A percentile compares a stretch with the other conserved stretches of the same genome.
Evolutionary conservation across 768 basidiomycete species (phyloP).

Genomic region (Tulasnella sp.): DNA sequence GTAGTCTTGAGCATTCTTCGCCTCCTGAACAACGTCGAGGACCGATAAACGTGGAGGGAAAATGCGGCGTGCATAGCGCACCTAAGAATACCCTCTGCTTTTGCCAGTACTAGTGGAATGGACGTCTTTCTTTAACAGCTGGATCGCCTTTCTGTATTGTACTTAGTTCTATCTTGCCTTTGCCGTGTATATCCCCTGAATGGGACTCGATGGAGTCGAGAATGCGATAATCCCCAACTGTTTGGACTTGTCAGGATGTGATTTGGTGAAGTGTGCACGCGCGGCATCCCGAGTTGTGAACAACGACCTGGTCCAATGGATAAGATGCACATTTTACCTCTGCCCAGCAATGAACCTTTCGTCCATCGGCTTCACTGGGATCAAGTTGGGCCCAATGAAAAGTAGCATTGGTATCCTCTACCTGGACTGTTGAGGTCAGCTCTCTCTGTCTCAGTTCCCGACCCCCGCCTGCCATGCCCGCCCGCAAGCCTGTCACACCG

Average conservation of each 20-base stretch:
- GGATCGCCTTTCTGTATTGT: background rate
- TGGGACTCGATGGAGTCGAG: background rate
- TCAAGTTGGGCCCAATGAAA: background rate
- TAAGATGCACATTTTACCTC: background rate
- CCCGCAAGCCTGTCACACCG: conserved; percentile 4
- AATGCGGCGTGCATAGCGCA: background rate
- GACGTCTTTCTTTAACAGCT: background rate
- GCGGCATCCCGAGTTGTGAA: background rate
- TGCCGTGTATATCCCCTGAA: background rate
- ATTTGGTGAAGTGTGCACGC: background rate
- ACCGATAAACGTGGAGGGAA: conserved; percentile 5
- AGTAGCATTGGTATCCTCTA: background rate
- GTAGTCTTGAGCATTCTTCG: conserved; percentile 80
- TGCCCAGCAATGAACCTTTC: background rate
- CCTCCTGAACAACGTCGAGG: conserved; percentile 49
- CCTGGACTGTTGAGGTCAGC: background rate
- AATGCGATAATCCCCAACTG: background rate
- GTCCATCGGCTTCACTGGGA: background rate
- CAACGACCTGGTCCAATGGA: background rate
- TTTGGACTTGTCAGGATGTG: background rate
- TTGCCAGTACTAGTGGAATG: background rate
- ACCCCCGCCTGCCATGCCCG: background rate
- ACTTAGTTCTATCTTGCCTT: background rate
- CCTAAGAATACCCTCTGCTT: background rate
- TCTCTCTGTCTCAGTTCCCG: background rate